phyloP scores from a whole-genome alignment of 2,329 filamentous ascomycete genomes.

The Cryphonectria radicalis region DNA sequence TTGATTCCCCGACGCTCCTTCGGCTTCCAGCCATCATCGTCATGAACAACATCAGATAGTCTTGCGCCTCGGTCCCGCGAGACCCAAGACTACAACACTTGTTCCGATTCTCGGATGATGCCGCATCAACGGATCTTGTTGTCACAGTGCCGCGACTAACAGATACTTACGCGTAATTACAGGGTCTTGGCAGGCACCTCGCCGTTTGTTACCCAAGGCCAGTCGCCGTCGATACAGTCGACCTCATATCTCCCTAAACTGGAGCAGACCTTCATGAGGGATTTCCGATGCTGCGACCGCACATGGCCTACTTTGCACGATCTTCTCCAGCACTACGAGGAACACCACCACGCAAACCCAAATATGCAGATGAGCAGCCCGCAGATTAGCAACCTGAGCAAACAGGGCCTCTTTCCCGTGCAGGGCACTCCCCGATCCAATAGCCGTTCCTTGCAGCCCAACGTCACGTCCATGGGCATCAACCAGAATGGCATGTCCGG shows the following conservation, averaged over 20 bases:
- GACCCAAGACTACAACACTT: conserved; percentile 14
- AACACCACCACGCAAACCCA: conserved; percentile 78
- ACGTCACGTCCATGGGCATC: conserved; percentile 24
- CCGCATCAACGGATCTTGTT: conserved; percentile 8
- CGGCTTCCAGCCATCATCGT: conserved; percentile 5
- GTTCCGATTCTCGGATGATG: conserved; percentile 12
- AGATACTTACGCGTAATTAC: conserved; percentile 35
- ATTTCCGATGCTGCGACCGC: conserved; percentile 93
- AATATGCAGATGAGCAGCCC: conserved; percentile 45
- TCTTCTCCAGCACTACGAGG: conserved; percentile 94
- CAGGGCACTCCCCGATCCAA: conserved; percentile 25
- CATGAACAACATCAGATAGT: too few relatives aligned
- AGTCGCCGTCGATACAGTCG: conserved; percentile 95
- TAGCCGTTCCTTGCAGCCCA: conserved; percentile 24
- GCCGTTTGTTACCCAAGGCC: conserved; percentile 73
- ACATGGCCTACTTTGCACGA: conserved; percentile 92
- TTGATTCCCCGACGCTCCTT: conserved; percentile 27
- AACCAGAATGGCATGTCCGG: conserved; percentile 25
- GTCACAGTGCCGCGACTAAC: conserved; percentile 35
- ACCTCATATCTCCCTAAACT: conserved; percentile 96
- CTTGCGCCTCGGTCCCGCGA: conserved; percentile 7
- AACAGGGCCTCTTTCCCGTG: conserved; percentile 23
- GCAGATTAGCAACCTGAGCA: conserved; percentile 33
- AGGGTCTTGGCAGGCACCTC: conserved; percentile 98
- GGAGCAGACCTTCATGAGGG: conserved; percentile 96